Base-by-base conservation (phyloP, 1,284 basidiomycete species). In the Entoloma clypeatum region DNA sequence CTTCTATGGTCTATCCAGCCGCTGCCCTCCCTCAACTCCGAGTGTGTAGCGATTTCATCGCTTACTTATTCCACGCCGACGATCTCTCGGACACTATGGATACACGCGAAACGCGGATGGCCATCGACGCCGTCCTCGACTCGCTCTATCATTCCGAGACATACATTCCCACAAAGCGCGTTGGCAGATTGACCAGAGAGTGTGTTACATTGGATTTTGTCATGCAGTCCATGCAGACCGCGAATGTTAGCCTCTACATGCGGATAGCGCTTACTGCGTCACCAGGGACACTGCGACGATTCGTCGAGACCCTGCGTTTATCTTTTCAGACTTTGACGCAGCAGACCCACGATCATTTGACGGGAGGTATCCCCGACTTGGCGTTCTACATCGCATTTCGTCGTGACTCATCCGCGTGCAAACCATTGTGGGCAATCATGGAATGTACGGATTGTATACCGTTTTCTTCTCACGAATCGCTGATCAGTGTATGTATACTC, bases 21-120 rank as follows among this genome's bases (percentile, higher is more conserved):
- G 72, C 73, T 31, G 72, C 68, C 17, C 72, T 63, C 49, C 64
- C 68, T n/a, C 76, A 80, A 51, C 64, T 80, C 26, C 65, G 76
- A 25, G 70, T 73, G 21, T 74, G 72, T 58, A 72, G 72, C 49
- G 77, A 80, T 54, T 80, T 77, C 59, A 61, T 79, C 47, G 74
- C 68, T 43, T 80, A 73, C 53, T 63, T 80, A 17, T 79, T 79
- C 58, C 74, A 78, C 51, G 63, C 79, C 29, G 77, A 79, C 60
- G 75, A 79, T 52, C 65, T 80, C 29, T 79, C 77, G 5, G 77
- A 79, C 46, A 74, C 76, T 46, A 79, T 79, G 77, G 73, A 77
- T 45, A 68, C 72, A 44, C 61, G 62, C 22, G 67, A 71, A 14
- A 73, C 76, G 33, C 60, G 58, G 31, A 62, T 59, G 7, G 65